Evolutionary conservation across 140 eudicot species (phyloP).

Genomic region (Cichorium intybus): DNA sequence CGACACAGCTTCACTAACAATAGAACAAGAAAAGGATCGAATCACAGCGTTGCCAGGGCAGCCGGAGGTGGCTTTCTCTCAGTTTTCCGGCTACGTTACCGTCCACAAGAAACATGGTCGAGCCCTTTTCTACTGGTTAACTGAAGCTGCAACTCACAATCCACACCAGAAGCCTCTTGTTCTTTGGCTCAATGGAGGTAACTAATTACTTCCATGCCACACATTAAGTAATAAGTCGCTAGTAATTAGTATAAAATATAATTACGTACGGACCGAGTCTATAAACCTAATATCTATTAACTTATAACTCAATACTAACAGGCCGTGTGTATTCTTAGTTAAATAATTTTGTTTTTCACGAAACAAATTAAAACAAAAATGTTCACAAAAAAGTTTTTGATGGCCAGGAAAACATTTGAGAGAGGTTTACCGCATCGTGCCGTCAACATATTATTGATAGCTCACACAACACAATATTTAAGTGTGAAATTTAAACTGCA

Average conservation of each 20-base stretch:
- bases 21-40: conserved; percentile 61
- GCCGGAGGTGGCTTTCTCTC: conserved; percentile 68
- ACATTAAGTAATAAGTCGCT: not conserved
- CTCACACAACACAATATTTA: not conserved
- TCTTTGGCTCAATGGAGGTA: conserved; percentile 99
- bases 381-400: not conserved
- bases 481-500: not conserved
- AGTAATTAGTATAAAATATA: not conserved
- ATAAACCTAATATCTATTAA: not conserved
- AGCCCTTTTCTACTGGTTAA: conserved; percentile 84
- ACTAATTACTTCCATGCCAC: not conserved
- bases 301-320: not conserved
- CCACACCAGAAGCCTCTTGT: conserved; percentile 67
- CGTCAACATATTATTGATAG: too few species aligned
- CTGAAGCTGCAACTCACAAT: conserved; percentile 51
- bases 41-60: conserved; percentile 75
- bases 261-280: not conserved
- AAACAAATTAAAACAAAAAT: not conserved
- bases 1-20: conserved; percentile 6
- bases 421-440: not conserved
- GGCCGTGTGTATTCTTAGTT: not conserved
- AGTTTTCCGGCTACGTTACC: conserved; percentile 81
- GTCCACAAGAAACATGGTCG: conserved; percentile 63
- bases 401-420: not conserved
- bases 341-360: not conserved